Base-by-base conservation (phyloP, 139 green algal genomes). In the Tetratostichococcus sp. region DNA sequence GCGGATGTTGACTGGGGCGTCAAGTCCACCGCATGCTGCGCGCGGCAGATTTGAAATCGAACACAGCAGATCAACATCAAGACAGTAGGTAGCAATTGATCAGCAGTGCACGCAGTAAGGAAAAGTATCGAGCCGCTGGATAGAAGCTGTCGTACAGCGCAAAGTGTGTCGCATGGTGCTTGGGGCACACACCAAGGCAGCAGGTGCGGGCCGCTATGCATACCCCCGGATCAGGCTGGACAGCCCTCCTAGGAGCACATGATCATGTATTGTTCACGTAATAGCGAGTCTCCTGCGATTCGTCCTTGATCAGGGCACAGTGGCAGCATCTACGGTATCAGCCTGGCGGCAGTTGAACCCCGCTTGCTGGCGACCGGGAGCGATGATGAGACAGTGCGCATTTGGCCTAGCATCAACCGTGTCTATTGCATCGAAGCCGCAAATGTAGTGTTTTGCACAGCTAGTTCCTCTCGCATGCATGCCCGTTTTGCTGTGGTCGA, bases 281-380 rank as follows among this genome's bases (percentile, higher is more conserved):
- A 50, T 14, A 14, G 39, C 8, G 8, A 50, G n/a, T n/a, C n/a
- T n/a, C n/a, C 39, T 14, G 39, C 14, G 39, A 8, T 22, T 50
- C 8, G 8, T 14, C 39, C 14, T 23, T 2, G 19, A 39, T 42
- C 75, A 79, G 75, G 69, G 17, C 75, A 79, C 58, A 35, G 69
- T 34, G 75, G 43, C 5, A 67, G 75, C 5, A 59, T 79, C 3
- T 79, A 74, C 43, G 75, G 74, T 19, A 0, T 79, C 32, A 58
- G 68, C 2, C 69, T 79, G 43, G 66, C 39, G 23, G 33, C n/a
- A 2, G 33, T 31, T 1, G 21, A 26, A 11, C 21, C 21, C 33
- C 2, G 1, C 28, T 68, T 66, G 33, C n/a, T 75, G 35, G 75
- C 75, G n/a, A 75, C 33, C 23, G 75, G 16, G 4, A 67, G 68